Evolutionary conservation across 768 basidiomycete species (phyloP), one percentile per base, ranked within the genome.

Genomic region (Cyclocybe aegerita): DNA sequence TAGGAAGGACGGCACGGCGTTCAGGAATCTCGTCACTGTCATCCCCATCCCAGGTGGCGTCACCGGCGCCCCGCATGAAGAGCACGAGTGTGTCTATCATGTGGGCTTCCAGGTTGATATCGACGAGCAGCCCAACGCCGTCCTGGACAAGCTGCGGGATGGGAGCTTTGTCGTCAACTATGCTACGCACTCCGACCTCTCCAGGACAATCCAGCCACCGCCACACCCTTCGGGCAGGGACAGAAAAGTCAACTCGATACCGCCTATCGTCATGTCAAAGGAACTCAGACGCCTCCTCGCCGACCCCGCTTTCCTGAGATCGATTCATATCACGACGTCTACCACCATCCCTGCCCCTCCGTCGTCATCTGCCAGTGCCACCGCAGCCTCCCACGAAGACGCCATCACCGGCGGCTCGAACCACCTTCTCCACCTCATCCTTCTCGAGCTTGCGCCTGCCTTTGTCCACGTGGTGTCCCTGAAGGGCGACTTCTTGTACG

Each of bases 101-200:
- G 86, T 99, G 44, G 97, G 97, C 0, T 98, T 99, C 75, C 94
- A 99, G 69, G 89, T 97, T 48, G 93, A 98, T 68, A 74, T 99
- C 43, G 84, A 85, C 12, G 83, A 88, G 60, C 93, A 95, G 70
- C 93, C 93, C 2, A 83, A 83, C 57, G 82, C 82, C 2, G 94
- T 97, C 52, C 70, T 94, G 46, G 80, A 88, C 56, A 90, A 86
- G 64, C 76, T 94, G 46, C 70, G 78, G 14, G 85, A 90, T 57
- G 94, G 94, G 12, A 82, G 79, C 32, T 93, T 93, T 67, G 69
- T 83, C 49, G 79, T 83, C 62, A 81, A 90, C 63, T 83, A 86
- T 65, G 68, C 65, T 23, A 34, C 58, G 1, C 50, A 53, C 4
- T 23, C 23, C 3, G 3, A 39, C 8, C 31, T 10, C 47, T 14